phyloP scores from a whole-genome alignment of 345 rosid species.

The Gossypium ekmanianum region DNA sequence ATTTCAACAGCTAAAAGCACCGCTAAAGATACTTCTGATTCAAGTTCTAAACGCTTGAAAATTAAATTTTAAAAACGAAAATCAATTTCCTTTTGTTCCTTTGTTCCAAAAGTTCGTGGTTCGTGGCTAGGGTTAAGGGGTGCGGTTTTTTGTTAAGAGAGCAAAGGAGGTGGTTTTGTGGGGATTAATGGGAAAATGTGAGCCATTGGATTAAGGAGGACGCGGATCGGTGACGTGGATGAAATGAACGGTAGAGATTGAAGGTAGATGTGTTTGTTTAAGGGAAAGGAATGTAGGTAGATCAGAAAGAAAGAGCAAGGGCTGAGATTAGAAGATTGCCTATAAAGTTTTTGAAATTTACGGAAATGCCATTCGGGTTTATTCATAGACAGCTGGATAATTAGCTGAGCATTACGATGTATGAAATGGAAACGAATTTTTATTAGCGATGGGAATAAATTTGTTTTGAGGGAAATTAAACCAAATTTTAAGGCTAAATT shows the following conservation, averaged over 20 bases:
- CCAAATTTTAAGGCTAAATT: no score
- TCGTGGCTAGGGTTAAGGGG: slow-evolving; percentile 18
- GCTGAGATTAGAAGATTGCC: background rate
- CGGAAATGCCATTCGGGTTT: no score
- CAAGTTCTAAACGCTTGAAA: background rate
- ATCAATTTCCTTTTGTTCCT: slow-evolving; percentile 5
- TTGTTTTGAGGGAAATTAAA: no score
- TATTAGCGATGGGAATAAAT: no score
- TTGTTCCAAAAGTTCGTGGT: slow-evolving; percentile 1
- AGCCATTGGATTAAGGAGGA: slow-evolving; percentile 27
- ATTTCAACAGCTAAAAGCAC: slow-evolving; percentile 18
- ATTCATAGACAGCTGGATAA: no score
- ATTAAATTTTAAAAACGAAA: background rate
- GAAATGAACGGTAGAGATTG: slow-evolving; percentile 28
- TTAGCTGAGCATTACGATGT: no score
- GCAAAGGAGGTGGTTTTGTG: background rate
- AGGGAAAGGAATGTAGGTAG: slow-evolving; percentile 11
- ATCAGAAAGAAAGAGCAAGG: background rate
- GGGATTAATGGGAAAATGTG: slow-evolving; percentile 13
- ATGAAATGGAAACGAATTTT: no score
- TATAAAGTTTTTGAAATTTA: no score
- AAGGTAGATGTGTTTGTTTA: slow-evolving; percentile 44
- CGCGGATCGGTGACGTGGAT: slow-evolving; percentile 43
- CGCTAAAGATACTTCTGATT: slow-evolving; percentile 6
- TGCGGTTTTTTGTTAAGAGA: background rate